Conservation (phyloP, 108 stramenopile species). For the Cylindrotheca closterium region DNA sequence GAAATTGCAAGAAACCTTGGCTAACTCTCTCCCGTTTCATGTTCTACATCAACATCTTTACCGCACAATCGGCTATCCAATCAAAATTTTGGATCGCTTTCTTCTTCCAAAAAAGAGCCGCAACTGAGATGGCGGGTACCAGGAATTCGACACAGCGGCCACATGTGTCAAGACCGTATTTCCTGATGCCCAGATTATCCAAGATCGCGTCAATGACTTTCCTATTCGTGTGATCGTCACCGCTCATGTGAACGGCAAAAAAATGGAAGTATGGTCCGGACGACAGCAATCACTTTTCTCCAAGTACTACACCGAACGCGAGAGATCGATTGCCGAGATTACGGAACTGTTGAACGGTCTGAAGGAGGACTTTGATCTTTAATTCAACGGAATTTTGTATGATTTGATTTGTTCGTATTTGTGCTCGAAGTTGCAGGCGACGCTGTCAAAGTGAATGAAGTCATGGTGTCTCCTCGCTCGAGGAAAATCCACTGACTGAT, state of each 20-base stretch:
- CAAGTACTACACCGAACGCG: conserved; percentile 40
- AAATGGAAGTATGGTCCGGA: conserved; percentile 39
- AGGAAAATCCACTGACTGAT: too few relatives aligned
- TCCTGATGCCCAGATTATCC: conserved; percentile 36
- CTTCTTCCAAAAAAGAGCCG: conserved; percentile 40
- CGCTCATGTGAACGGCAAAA: conserved; percentile 18
- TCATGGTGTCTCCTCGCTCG: too few relatives aligned
- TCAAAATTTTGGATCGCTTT: too few relatives aligned
- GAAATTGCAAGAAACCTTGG: too few relatives aligned
- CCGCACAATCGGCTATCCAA: too few relatives aligned
- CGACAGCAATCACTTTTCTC: conserved; percentile 48
- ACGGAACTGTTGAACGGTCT: conserved; percentile 7
- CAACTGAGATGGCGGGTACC: conserved; percentile 67
- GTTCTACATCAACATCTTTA: too few relatives aligned
- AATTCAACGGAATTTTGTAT: too few relatives aligned
- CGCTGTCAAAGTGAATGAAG: too few relatives aligned
- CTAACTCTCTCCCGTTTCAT: too few relatives aligned
- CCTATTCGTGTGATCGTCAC: conserved; percentile 44
- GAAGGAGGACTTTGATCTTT: conserved; percentile 23
- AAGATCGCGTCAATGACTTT: conserved; percentile 42
- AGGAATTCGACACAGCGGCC: conserved; percentile 47
- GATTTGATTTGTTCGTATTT: too few relatives aligned
- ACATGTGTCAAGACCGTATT: conserved; percentile 37
- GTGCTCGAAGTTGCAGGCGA: too few relatives aligned
- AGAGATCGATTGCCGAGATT: conserved; percentile 31